Percentiles rank a stretch among this genome's conserved stretches.
phyloP scores from a whole-genome alignment of 192 early-diverging fungal genomes.

The Kappamyces sp. region DNA sequence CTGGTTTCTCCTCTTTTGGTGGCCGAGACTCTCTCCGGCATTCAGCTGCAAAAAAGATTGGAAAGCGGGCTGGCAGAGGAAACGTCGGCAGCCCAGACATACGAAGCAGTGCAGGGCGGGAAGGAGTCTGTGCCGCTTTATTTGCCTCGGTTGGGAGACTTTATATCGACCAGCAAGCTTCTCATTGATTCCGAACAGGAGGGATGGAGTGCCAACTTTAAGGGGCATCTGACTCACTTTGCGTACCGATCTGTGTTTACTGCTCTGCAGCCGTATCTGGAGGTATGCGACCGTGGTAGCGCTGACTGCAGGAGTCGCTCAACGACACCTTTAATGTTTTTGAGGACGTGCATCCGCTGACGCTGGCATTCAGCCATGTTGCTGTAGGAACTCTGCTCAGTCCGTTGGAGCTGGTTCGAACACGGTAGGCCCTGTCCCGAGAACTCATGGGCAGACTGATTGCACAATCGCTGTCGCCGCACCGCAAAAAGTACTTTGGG shows the following conservation, averaged over 20 bases:
- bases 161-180: conserved; percentile 32
- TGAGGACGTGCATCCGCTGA: conserved; percentile 76
- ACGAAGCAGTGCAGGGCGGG: conserved; percentile 23
- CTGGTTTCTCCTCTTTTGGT: conserved; percentile 41
- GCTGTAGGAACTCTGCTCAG: conserved; percentile 75
- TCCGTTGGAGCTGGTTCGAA: conserved; percentile 85
- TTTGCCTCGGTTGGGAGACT: conserved; percentile 28
- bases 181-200: conserved; percentile 32
- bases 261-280: conserved; percentile 76
- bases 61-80: conserved; percentile 16
- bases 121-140: conserved; percentile 4
- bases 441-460: conserved; percentile 51
- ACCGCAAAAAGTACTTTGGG: conserved; percentile 76
- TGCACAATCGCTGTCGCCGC: conserved; percentile 69
- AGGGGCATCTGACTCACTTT: conserved; percentile 73
- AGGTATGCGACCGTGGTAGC: conserved; percentile 27
- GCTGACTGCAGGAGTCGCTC: conserved; percentile 44
- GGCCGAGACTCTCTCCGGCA: conserved; percentile 39
- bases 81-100: not conserved
- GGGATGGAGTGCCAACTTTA: conserved; percentile 30
- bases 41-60: conserved; percentile 32
- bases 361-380: conserved; percentile 66
- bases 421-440: conserved; percentile 49
- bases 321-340: conserved; percentile 91
- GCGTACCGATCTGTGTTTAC: conserved; percentile 65